A percentile compares a stretch with the other conserved stretches of the same genome.
Conservation (phyloP, 331 rosid genomes). For the Malus hybrid region DNA sequence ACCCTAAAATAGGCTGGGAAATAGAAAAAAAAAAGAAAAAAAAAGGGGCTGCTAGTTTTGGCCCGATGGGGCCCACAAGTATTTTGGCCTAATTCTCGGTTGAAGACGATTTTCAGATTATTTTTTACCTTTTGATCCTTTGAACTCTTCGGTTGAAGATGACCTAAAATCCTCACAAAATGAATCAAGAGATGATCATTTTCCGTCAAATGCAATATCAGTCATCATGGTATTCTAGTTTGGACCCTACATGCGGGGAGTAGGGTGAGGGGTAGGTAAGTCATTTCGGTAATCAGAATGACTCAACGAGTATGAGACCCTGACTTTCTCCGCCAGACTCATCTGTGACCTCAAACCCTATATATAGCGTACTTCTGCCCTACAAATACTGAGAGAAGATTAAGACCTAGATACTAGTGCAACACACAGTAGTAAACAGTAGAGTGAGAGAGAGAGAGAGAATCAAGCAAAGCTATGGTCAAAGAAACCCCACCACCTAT, state of each 20-base stretch:
- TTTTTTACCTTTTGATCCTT: too few relatives aligned
- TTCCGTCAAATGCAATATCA: too few relatives aligned
- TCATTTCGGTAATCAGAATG: not conserved
- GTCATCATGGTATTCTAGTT: too few relatives aligned
- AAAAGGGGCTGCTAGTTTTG: too few relatives aligned
- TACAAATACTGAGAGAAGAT: not conserved
- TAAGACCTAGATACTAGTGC: not conserved
- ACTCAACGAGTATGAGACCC: not conserved
- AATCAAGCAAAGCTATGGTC: not conserved
- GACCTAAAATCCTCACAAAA: too few relatives aligned
- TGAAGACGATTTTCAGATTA: too few relatives aligned
- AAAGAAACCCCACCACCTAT: slow-evolving; percentile 1
- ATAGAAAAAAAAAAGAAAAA: too few relatives aligned
- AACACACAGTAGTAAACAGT: not conserved
- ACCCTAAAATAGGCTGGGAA: too few relatives aligned
- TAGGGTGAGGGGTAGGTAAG: not conserved
- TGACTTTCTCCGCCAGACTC: not conserved
- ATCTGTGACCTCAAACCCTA: slow-evolving; percentile 1
- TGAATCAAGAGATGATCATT: rapidly evolving
- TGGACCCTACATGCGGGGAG: not conserved
- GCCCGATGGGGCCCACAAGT: too few relatives aligned
- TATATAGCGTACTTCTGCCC: not conserved
- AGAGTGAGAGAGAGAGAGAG: not conserved
- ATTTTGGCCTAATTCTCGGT: too few relatives aligned
- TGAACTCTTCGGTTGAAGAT: too few relatives aligned